Percentiles rank a stretch among this genome's conserved stretches.
These are phyloP conservation scores for Oxytropis ochrocephala DNA, from an alignment of 306 rosid species.

Conservation along the genomic window DNA sequence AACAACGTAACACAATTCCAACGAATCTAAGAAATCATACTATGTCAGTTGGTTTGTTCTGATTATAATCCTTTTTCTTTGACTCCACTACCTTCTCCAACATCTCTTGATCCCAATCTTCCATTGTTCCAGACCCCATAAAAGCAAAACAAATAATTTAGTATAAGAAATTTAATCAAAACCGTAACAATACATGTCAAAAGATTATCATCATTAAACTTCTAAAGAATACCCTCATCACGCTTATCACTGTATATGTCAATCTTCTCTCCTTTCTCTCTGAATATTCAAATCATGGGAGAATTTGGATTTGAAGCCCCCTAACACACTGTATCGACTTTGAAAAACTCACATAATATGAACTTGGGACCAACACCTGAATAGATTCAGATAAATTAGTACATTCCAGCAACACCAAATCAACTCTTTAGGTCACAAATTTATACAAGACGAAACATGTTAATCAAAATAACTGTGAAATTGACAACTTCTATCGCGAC, in stretches of 20 bases:
- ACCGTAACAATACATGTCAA: not conserved
- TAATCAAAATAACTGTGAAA: not conserved
- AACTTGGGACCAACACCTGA: slow-evolving; percentile 99
- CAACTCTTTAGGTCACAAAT: not conserved
- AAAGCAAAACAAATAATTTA: not conserved
- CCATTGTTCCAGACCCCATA: slow-evolving; percentile 64
- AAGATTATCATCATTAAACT: not conserved
- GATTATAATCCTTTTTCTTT: no score
- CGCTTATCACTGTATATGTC: slow-evolving; percentile 89
- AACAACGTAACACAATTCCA: no score
- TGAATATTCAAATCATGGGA: slow-evolving; percentile 92
- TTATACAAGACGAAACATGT: not conserved
- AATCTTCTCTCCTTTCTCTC: slow-evolving; percentile 98
- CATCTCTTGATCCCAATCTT: slow-evolving; percentile 99
- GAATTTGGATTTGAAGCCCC: slow-evolving; percentile 97
- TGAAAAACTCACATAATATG: slow-evolving; percentile 81
- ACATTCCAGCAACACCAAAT: not conserved
- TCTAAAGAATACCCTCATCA: slow-evolving; percentile 48
- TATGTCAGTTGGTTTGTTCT: no score
- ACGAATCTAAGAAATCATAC: no score
- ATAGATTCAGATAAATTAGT: slow-evolving; percentile 17
- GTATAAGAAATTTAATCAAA: not conserved
- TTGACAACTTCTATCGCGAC: no score
- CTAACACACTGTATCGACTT: slow-evolving; percentile 85
- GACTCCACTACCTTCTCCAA: no score